A percentile compares a stretch with the other conserved stretches of the same genome.
Evolutionary conservation across 2,329 filamentous ascomycete genomes (phyloP).

Genomic region (Penicillium brasilianum): DNA sequence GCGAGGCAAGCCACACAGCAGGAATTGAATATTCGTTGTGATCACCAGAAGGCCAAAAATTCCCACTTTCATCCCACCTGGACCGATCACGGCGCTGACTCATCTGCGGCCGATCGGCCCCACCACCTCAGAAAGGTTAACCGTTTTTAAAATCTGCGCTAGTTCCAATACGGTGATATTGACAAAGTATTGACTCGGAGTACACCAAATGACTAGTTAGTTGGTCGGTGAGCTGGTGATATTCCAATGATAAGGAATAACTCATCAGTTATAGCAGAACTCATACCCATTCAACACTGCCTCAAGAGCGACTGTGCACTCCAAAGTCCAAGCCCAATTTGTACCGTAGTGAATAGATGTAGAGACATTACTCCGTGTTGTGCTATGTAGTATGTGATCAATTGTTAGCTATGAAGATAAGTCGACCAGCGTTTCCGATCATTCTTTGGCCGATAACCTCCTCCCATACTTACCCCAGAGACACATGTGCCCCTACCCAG

Average conservation of each 20-base stretch:
- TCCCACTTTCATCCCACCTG: slow-evolving; percentile 4
- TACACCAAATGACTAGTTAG: too few species aligned
- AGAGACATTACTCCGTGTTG: too few species aligned
- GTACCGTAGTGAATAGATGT: neutral
- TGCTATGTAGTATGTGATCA: too few species aligned
- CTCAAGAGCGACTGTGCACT: too few species aligned
- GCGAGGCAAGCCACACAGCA: slow-evolving; percentile 4
- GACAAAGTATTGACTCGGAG: neutral
- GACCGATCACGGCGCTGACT: slow-evolving; percentile 21
- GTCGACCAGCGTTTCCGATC: too few species aligned
- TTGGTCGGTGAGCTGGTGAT: neutral
- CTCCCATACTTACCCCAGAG: too few species aligned
- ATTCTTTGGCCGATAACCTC: too few species aligned
- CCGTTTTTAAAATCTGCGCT: neutral
- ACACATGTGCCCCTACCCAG: too few species aligned
- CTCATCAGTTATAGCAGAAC: neutral
- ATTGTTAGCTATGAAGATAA: too few species aligned
- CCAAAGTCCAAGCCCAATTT: neutral
- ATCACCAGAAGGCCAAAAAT: slow-evolving; percentile 4
- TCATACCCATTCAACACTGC: neutral
- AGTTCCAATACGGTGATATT: neutral
- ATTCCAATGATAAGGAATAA: neutral
- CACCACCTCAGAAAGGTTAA: slow-evolving; percentile 7
- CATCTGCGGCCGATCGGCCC: slow-evolving; percentile 12
- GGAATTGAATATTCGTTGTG: neutral